Evolutionary conservation across 176 grass and related monocot species (phyloP).

Genomic region (Bolboschoenus planiculmis): DNA sequence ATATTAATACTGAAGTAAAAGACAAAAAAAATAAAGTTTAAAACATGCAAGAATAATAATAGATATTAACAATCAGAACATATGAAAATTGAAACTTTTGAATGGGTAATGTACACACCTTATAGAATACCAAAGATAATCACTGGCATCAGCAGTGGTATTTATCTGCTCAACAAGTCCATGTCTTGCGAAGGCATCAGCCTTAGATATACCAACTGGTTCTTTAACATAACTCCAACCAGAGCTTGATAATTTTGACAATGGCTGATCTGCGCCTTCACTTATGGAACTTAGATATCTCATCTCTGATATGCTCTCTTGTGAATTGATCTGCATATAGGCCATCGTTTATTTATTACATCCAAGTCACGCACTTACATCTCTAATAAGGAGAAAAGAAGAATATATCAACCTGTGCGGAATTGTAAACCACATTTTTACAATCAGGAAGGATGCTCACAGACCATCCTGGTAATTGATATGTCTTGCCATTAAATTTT

Average conservation of each 20-base stretch:
- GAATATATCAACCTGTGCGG: constrained; percentile 51
- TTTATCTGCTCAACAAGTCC: constrained; percentile 95
- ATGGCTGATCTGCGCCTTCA: constrained; percentile 31
- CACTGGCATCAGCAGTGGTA: constrained; percentile 90
- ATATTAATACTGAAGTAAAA: constrained; percentile 45
- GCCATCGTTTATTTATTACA: constrained; percentile 1
- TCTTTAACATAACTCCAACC: constrained; percentile 75
- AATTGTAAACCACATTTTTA: constrained; percentile 86
- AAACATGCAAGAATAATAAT: not conserved
- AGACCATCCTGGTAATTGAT: constrained; percentile 81
- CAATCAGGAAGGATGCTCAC: constrained; percentile 99
- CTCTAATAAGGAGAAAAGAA: constrained; percentile 5
- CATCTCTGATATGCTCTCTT: constrained; percentile 44
- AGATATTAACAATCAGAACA: not conserved
- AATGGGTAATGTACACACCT: constrained; percentile 39
- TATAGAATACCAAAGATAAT: constrained; percentile 97
- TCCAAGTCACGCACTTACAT: not conserved
- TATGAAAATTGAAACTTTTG: not conserved
- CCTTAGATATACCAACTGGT: constrained; percentile 82
- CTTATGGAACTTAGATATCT: constrained; percentile 41
- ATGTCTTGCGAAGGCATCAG: constrained; percentile 51
- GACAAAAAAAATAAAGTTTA: not conserved
- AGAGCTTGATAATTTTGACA: constrained; percentile 34
- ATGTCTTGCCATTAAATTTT: constrained; percentile 72
- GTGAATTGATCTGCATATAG: constrained; percentile 34